Evolutionary conservation across 2,329 filamentous ascomycete genomes (phyloP).

Genomic region (Bretziella fagacearum): DNA sequence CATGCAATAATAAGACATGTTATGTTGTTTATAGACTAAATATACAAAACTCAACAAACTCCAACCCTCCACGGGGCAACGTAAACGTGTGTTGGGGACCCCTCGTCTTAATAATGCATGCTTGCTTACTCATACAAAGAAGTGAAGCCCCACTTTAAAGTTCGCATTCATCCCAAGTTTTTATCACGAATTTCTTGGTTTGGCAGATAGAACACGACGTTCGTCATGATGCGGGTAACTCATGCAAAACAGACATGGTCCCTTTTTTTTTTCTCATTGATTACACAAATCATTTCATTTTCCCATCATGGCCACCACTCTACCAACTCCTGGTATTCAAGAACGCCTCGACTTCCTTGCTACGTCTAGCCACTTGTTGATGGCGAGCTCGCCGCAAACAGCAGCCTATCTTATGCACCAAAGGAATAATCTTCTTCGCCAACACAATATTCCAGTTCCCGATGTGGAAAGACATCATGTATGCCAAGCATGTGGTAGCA

Average conservation of each 20-base stretch:
- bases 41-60: neutral
- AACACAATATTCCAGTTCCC: constrained; percentile 27
- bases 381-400: constrained; percentile 33
- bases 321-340: constrained; percentile 8
- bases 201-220: neutral
- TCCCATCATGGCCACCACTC: neutral
- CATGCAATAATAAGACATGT: constrained; percentile 1
- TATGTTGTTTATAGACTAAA: constrained; percentile 7
- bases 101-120: too few relatives aligned
- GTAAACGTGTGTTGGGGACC: too few relatives aligned
- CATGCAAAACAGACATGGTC: neutral
- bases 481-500: constrained; percentile 44
- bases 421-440: constrained; percentile 32
- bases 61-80: too few relatives aligned
- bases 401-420: constrained; percentile 43
- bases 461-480: constrained; percentile 36
- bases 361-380: constrained; percentile 42
- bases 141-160: constrained; percentile 5
- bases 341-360: constrained; percentile 24
- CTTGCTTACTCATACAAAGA: neutral
- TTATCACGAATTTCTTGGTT: neutral
- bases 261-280: too few relatives aligned
- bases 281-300: neutral
- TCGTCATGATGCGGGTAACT: neutral
- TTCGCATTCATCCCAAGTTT: neutral